phyloP scores from a whole-genome alignment of 1,284 basidiomycete genomes.

The Heterobasidion occidentale region DNA sequence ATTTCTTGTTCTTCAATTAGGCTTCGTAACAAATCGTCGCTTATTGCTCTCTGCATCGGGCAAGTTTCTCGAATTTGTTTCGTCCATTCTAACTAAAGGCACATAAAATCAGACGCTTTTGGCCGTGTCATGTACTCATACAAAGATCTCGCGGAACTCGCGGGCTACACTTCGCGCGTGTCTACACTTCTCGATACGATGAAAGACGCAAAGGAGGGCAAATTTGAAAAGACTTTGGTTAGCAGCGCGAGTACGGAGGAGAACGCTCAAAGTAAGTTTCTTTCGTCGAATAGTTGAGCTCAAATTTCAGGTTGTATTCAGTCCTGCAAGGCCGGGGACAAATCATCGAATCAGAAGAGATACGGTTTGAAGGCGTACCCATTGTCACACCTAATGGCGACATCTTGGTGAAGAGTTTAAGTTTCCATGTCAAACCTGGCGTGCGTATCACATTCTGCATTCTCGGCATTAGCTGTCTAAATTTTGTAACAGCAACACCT shows the following conservation, averaged over 20 bases:
- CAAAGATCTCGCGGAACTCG: constrained; percentile 92
- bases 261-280: constrained; percentile 65
- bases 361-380: constrained; percentile 89
- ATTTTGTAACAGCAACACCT: constrained; percentile 62
- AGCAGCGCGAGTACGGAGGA: constrained; percentile 71
- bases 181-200: constrained; percentile 88
- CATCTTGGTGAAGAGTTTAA: constrained; percentile 77
- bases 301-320: constrained; percentile 20
- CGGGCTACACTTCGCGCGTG: constrained; percentile 92
- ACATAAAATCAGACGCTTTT: constrained; percentile 52
- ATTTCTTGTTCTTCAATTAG: constrained; percentile 24
- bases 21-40: constrained; percentile 91
- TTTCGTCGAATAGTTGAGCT: background rate
- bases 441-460: constrained; percentile 38
- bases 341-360: constrained; percentile 80
- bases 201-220: constrained; percentile 79
- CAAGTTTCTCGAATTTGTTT: constrained; percentile 15
- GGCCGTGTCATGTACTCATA: constrained; percentile 93
- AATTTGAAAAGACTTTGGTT: constrained; percentile 86
- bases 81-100: background rate
- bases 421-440: constrained; percentile 86
- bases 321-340: constrained; percentile 78
- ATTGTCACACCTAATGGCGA: constrained; percentile 97
- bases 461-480: background rate
- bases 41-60: constrained; percentile 80